phyloP scores from a whole-genome alignment of 257 asterid species.

The Lycium ferocissimum region DNA sequence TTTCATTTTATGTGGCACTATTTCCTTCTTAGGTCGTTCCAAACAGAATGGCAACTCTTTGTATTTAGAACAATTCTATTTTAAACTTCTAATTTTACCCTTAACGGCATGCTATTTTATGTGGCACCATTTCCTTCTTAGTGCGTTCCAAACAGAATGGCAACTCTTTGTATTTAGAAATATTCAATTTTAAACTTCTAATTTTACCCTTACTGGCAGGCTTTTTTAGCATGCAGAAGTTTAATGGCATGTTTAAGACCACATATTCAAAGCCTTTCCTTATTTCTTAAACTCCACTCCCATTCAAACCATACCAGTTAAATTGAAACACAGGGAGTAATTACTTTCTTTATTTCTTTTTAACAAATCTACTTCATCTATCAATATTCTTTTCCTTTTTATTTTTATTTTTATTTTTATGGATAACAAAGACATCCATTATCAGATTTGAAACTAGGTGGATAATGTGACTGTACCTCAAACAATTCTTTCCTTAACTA shows the following conservation, averaged over 20 bases:
- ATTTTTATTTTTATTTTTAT: too few relatives aligned
- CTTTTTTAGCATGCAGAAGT: background rate
- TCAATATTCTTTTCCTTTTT: background rate
- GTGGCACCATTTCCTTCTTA: slow-evolving; percentile 16
- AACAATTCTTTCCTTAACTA: background rate
- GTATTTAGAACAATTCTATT: slow-evolving; percentile 2
- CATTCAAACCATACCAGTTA: background rate
- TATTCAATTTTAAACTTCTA: background rate
- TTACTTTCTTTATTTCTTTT: background rate
- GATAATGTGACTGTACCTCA: background rate
- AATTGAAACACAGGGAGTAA: slow-evolving; percentile 8
- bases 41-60: background rate
- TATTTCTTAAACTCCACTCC: background rate
- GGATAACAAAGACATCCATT: background rate
- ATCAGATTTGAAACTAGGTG: slow-evolving; percentile 17
- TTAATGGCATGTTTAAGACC: background rate
- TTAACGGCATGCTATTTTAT: background rate
- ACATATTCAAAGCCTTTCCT: background rate
- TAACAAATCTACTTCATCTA: slow-evolving; percentile 16
- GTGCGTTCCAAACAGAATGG: background rate
- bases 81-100: background rate
- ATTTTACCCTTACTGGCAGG: background rate
- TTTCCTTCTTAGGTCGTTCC: background rate
- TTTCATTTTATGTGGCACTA: slow-evolving; percentile 15
- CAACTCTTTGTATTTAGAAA: background rate